Percentiles rank a stretch among this genome's conserved stretches.
Evolutionary conservation across 331 rosid genomes (phyloP).

Genomic region (Acacia concinna): DNA sequence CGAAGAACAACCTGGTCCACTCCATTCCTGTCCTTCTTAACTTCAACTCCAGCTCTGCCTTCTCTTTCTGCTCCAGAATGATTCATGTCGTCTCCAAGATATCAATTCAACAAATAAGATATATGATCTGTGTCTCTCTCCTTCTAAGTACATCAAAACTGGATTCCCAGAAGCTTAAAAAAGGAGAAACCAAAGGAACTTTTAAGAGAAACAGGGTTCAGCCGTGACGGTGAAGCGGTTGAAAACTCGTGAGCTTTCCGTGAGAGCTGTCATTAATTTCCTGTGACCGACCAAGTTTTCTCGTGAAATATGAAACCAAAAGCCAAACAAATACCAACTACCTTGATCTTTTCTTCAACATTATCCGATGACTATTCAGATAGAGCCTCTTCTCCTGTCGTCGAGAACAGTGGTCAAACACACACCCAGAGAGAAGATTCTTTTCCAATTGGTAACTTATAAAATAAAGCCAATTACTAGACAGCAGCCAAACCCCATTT

Average conservation of each 20-base stretch:
- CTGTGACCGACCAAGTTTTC: constrained; percentile 47
- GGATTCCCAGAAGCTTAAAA: constrained; percentile 20
- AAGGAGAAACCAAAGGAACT: neutral
- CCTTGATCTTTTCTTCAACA: constrained; percentile 29
- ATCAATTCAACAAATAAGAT: constrained; percentile 14
- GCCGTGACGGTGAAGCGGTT: constrained; percentile 37
- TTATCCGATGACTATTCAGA: constrained; percentile 22
- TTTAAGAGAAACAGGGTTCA: constrained; percentile 22
- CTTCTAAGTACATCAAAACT: constrained; percentile 25
- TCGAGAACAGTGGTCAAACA: constrained; percentile 17
- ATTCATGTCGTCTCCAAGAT: constrained; percentile 22
- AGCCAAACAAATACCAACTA: constrained; percentile 41
- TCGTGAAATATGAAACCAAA: constrained; percentile 56
- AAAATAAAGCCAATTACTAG: constrained; percentile 5
- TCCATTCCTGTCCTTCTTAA: constrained; percentile 36
- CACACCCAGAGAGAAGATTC: constrained; percentile 16
- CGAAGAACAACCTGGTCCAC: constrained; percentile 34
- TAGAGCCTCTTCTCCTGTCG: neutral
- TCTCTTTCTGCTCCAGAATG: constrained; percentile 28
- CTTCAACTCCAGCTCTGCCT: constrained; percentile 17
- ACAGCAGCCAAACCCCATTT: neutral
- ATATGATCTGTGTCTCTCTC: neutral
- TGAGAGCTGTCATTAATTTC: constrained; percentile 9
- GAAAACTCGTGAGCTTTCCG: constrained; percentile 44
- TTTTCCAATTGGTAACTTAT: neutral